These are phyloP conservation scores for Blastomyces percursus DNA, from an alignment of 2,329 filamentous ascomycete species.

Conservation along the genomic window DNA sequence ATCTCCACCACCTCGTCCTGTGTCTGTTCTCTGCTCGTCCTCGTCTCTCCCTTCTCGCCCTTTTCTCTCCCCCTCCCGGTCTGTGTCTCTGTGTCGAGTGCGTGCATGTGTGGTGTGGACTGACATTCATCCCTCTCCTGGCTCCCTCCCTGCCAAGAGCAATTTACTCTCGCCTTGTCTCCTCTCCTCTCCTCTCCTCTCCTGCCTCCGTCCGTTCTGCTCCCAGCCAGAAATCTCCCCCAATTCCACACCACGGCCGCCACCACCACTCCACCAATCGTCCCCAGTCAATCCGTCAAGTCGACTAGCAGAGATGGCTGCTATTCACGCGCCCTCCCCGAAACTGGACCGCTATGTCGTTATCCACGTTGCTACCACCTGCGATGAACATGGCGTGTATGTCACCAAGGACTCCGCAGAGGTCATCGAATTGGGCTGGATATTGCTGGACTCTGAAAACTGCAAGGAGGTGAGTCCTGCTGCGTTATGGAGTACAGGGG, in stretches of 20 bases:
- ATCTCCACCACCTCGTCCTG: neutral
- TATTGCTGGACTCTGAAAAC: slow-evolving; percentile 80
- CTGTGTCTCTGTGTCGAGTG: neutral
- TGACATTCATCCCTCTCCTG: neutral
- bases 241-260: slow-evolving; percentile 6
- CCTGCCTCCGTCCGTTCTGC: neutral
- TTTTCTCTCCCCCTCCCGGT: slow-evolving; percentile 3
- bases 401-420: slow-evolving; percentile 98
- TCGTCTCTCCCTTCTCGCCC: slow-evolving; percentile 7
- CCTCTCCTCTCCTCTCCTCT: slow-evolving; percentile 1
- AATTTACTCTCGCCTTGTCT: neutral
- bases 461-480: slow-evolving; percentile 68
- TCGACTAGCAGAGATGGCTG: slow-evolving; percentile 28
- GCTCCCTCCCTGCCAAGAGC: neutral
- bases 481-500: slow-evolving; percentile 12
- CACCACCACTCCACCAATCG: slow-evolving; percentile 5
- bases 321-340: slow-evolving; percentile 43
- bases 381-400: slow-evolving; percentile 98
- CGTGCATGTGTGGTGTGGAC: neutral
- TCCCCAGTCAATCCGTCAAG: slow-evolving; percentile 6
- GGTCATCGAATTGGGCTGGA: slow-evolving; percentile 98
- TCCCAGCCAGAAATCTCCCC: slow-evolving; percentile 8
- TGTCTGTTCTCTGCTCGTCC: neutral
- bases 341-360: slow-evolving; percentile 94
- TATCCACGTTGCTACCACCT: slow-evolving; percentile 97